Conservation (phyloP, 805 yeast genomes). For the Candida sithepensis region DNA sequence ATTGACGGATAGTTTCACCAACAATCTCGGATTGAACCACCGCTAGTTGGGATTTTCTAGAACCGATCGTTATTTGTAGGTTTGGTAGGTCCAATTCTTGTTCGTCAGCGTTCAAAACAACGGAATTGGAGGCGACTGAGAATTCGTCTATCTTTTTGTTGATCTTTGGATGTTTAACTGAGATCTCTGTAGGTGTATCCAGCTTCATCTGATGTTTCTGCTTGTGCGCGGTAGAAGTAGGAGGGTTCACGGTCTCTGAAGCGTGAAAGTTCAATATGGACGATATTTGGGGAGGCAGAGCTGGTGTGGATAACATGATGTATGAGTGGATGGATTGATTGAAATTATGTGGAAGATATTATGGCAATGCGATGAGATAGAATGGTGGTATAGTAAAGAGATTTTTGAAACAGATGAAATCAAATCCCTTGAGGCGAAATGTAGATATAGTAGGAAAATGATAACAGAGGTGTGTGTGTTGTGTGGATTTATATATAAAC, state of each 20-base stretch:
- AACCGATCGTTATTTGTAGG: slow-evolving; percentile 57
- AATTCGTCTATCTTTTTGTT: neutral
- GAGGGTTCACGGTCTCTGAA: neutral
- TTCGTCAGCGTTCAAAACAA: slow-evolving; percentile 13
- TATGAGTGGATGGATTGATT: neutral
- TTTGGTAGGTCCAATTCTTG: slow-evolving; percentile 14
- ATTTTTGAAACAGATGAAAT: neutral
- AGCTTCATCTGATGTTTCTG: neutral
- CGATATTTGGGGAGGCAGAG: slow-evolving; percentile 15
- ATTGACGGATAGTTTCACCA: slow-evolving; percentile 49
- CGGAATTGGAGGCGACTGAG: neutral
- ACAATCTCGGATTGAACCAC: slow-evolving; percentile 81
- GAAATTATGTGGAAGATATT: neutral
- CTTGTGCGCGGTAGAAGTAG: slow-evolving; percentile 1
- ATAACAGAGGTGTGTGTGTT: neutral
- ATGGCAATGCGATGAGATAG: too few species aligned
- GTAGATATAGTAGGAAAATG: neutral
- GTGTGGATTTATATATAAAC: neutral
- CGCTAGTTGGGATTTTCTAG: slow-evolving; percentile 85
- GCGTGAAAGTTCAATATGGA: slow-evolving; percentile 16
- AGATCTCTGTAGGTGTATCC: neutral
- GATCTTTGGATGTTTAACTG: neutral
- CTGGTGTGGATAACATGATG: slow-evolving; percentile 20
- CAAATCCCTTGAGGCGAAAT: neutral
- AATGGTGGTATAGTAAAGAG: too few species aligned